phyloP scores from a whole-genome alignment of 371 early-diverging fungal species.

The Circinella minor region DNA sequence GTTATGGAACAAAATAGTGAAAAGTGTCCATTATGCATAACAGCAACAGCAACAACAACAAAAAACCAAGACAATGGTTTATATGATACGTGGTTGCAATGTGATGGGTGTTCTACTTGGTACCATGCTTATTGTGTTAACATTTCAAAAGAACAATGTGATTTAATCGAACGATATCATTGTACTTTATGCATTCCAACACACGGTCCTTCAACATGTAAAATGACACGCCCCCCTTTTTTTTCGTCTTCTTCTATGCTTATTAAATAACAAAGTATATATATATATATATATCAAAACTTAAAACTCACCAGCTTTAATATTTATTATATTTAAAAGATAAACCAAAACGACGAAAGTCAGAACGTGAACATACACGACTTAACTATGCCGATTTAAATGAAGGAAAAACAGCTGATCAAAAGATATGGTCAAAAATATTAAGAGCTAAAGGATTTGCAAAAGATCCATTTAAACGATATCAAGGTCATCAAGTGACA shows the following conservation, averaged over 20 bases:
- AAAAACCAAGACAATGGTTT: neutral
- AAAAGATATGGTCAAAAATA: slow-evolving; percentile 66
- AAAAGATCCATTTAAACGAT: slow-evolving; percentile 59
- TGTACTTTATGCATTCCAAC: slow-evolving; percentile 59
- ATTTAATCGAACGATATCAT: slow-evolving; percentile 66
- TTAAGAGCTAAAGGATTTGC: slow-evolving; percentile 61
- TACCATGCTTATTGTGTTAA: slow-evolving; percentile 71
- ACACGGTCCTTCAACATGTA: slow-evolving; percentile 71
- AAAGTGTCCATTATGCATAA: slow-evolving; percentile 8
- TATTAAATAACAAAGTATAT: too few species aligned
- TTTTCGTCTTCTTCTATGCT: too few species aligned
- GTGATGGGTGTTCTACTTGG: slow-evolving; percentile 73
- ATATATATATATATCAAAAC: too few species aligned
- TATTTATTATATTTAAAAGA: slow-evolving; percentile 10
- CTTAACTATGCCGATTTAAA: slow-evolving; percentile 76
- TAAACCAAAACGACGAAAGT: slow-evolving; percentile 57
- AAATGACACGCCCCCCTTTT: too few species aligned
- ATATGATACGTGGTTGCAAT: slow-evolving; percentile 63
- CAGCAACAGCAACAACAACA: too few species aligned
- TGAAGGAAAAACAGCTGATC: slow-evolving; percentile 69
- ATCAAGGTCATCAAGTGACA: slow-evolving; percentile 60
- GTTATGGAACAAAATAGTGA: slow-evolving; percentile 4
- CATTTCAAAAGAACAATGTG: slow-evolving; percentile 57
- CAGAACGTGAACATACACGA: slow-evolving; percentile 56
- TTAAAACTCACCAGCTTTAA: neutral